Base-by-base conservation (phyloP, 2,329 filamentous ascomycete species). In the Arthrobotrys musiformis region DNA sequence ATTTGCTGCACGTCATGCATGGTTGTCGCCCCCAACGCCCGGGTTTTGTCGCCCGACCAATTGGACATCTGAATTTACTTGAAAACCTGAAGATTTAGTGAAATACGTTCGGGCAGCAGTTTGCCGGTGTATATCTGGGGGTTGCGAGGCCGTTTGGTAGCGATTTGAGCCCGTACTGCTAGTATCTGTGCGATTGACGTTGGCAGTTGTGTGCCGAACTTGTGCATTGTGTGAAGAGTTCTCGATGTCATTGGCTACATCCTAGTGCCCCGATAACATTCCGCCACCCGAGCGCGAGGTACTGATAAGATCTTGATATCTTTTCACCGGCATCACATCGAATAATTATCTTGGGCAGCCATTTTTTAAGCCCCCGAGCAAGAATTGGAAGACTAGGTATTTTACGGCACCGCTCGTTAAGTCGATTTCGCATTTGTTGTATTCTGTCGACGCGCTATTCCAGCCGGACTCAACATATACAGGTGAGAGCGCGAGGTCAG, bases 1-100 rank as follows among this genome's bases (percentile, higher is more conserved):
- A 70, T 69, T 76, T 76, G 72, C 50, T 70, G 62, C 44, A 54
- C 35, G 48, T 70, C 48, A 63, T 63, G 64, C 72, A 69, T 69
- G 26, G 48, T 64, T 40, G 19, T 48, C n/a, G 44, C 54, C 30
- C 46, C 58, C 28, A 30, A 28, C 58, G 37, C 64, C 48, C 11
- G 40, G 37, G 28, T 58, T 44, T 44, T 64, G 28, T 54, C 44
- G 61, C 46, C 54, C 30, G 19, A 37, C 64, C 48, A 60, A 70
- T 70, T 76, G 58, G 48, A 24, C 60, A 58, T 61, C 42, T 9
- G 46, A 61, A 67, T 50, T 26, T 33, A 26, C 54, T 68, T 35
- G 54, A 26, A 19, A 26, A 28, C 24, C 42, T 30, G 9, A 22
- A 48, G 4, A 46, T 44, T n/a, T 17, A n/a, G 4, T 50, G 24